phyloP scores from a whole-genome alignment of 306 rosid species.

The Dryas octopetala region DNA sequence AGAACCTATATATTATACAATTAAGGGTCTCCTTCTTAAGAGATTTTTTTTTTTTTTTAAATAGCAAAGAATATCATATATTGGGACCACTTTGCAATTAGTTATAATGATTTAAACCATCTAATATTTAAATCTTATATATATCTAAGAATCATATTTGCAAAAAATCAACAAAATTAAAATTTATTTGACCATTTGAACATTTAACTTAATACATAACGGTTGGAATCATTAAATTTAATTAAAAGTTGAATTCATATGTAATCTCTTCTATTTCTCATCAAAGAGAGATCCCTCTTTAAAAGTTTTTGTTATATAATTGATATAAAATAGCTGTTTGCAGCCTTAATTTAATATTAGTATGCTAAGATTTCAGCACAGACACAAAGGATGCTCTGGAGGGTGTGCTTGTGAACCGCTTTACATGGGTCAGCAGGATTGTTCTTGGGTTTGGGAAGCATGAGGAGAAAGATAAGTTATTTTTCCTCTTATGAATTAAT shows the following conservation, averaged over 20 bases:
- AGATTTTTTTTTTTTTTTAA: no score
- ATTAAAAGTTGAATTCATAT: no score
- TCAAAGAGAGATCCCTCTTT: no score
- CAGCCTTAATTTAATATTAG: slow-evolving; percentile 1
- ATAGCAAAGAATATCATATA: no score
- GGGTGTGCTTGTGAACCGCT: slow-evolving; percentile 43
- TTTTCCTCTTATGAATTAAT: neutral
- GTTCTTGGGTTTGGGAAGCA: slow-evolving; percentile 30
- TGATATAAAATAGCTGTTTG: slow-evolving; percentile 6
- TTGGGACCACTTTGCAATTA: no score
- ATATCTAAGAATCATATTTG: neutral
- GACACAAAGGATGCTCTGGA: slow-evolving; percentile 24
- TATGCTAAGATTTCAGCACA: slow-evolving; percentile 36
- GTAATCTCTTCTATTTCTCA: no score
- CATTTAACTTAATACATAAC: no score
- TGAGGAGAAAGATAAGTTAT: slow-evolving; percentile 3
- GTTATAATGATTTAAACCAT: no score
- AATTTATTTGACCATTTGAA: no score
- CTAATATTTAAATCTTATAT: no score
- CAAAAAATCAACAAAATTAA: neutral
- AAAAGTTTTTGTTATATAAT: neutral
- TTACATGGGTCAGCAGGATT: slow-evolving; percentile 35
- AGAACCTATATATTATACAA: neutral
- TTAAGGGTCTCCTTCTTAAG: no score
- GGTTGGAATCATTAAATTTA: no score